Percentiles rank a stretch among this genome's conserved stretches.
Conservation (phyloP, 305 asterid species). For the Andrographis paniculata region DNA sequence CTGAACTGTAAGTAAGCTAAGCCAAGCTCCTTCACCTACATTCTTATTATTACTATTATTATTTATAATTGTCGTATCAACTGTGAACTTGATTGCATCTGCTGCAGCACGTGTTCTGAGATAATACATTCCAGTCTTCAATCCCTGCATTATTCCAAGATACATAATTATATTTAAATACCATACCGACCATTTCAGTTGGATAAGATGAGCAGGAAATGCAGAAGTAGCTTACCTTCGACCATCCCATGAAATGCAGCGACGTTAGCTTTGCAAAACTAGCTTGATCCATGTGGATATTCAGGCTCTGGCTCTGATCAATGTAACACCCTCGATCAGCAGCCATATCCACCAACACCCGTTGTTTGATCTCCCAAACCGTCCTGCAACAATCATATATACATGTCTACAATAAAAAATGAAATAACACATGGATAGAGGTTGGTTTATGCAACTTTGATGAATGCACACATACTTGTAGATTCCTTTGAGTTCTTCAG, state of each 20-base stretch:
- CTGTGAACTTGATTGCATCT: conserved; percentile 93
- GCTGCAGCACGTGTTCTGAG: conserved; percentile 93
- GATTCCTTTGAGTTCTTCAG: conserved; percentile 59
- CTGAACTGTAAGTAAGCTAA: too few relatives aligned
- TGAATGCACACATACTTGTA: conserved; percentile 52
- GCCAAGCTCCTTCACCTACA: conserved; percentile 17
- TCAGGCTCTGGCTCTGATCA: conserved; percentile 89
- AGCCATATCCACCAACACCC: conserved; percentile 87
- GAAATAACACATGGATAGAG: not conserved
- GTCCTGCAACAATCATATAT: conserved; percentile 36
- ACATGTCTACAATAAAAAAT: conserved; percentile 1
- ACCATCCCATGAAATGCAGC: conserved; percentile 85
- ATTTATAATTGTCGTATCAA: conserved; percentile 60
- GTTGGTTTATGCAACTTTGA: too few relatives aligned
- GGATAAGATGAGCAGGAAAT: not conserved
- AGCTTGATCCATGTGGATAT: conserved; percentile 94
- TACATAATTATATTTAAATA: too few relatives aligned
- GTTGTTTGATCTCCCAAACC: conserved; percentile 94
- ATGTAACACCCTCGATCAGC: conserved; percentile 94
- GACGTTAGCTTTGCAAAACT: conserved; percentile 79
- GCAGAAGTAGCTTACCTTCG: conserved; percentile 33
- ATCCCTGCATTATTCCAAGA: conserved; percentile 49
- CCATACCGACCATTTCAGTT: not conserved
- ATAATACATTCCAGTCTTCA: conserved; percentile 97
- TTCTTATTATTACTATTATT: too few relatives aligned